Base-by-base conservation (phyloP, 805 yeast genomes). In the Schizosaccharomyces cryophilus region DNA sequence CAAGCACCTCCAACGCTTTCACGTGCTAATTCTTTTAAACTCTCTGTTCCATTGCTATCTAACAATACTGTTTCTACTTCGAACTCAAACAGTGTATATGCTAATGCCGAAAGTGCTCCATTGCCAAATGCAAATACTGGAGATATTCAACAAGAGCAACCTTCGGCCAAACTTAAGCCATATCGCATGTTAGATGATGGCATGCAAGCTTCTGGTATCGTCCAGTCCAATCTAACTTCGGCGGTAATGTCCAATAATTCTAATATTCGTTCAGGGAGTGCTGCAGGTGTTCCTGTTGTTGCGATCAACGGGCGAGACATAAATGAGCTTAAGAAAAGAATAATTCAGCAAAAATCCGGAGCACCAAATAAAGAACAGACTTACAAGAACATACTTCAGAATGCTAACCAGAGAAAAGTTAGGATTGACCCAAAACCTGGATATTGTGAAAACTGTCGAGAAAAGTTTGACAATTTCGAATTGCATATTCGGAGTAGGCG, bases 401-500 rank as follows among this genome's bases (percentile, higher is more conserved):
- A 26, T 17, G 47, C 45, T 11, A n/a, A 26, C 17, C 60, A 51
- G 35, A 26, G 51, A 42, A 54, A 30, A 26, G 15, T 54, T 38
- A 40, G 19, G 15, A 30, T 24, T 30, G 61, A 26, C 38, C 40
- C 42, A 15, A 61, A 61, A 24, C 42, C 61, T 17, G 58, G 61
- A 7, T 31, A 42, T 24, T 60, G 59, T 29, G 59, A 63, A 38
- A 60, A 61, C 1, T 65, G 66, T 59, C 61, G 66, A 9, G 64
- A 64, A 6, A 61, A 62, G 54, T 67, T 45, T 58, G 65, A 62
- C 17, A 56, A 60, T 4, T 68, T 68, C 54, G 66, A 66, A 5
- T 65, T 21, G 54, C 61, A 59, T 42, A 45, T 59, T 29, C 54
- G 48, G 3, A 19, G 54, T 11, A 42, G 35, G 21, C 21, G 61